Percentiles rank a stretch among this genome's conserved stretches.
phyloP scores from a whole-genome alignment of 306 rosid species.

The Morella rubra region DNA sequence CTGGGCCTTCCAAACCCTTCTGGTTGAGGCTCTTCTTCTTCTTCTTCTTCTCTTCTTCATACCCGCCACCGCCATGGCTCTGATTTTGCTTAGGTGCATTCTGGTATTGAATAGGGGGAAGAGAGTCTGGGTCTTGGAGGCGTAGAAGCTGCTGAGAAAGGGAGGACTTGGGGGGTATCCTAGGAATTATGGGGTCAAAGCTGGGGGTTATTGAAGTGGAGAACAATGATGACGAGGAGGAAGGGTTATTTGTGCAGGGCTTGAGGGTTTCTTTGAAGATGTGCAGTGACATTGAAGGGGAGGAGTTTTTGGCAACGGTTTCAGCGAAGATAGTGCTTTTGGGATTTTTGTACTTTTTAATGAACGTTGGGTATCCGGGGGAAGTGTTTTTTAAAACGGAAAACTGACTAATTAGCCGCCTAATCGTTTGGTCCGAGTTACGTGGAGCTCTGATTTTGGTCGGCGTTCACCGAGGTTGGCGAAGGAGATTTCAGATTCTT shows the following conservation, averaged over 20 bases:
- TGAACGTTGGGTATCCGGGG: not conserved
- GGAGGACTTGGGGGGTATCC: slow-evolving; percentile 83
- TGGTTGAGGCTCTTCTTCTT: slow-evolving; percentile 32
- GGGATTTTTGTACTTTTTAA: not conserved
- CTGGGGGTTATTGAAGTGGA: slow-evolving; percentile 32
- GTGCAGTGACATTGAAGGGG: slow-evolving; percentile 55
- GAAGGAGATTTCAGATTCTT: too few relatives aligned
- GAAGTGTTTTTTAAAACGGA: not conserved
- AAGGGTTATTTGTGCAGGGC: slow-evolving; percentile 47
- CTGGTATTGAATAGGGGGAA: slow-evolving; percentile 29
- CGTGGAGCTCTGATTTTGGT: too few relatives aligned
- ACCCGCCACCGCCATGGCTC: not conserved
- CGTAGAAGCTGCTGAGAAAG: slow-evolving; percentile 71
- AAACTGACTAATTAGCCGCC: not conserved
- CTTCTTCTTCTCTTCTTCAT: slow-evolving; percentile 37
- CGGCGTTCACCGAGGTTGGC: too few relatives aligned
- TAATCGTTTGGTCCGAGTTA: not conserved
- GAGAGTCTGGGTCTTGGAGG: slow-evolving; percentile 45
- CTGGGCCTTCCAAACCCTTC: slow-evolving; percentile 26
- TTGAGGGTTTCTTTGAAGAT: slow-evolving; percentile 63
- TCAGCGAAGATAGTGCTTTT: not conserved
- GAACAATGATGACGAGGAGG: not conserved
- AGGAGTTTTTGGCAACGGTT: not conserved
- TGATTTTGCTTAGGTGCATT: slow-evolving; percentile 20
- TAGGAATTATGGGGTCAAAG: slow-evolving; percentile 29